These are phyloP conservation scores for Sarocladium oryzae DNA, from an alignment of 2,329 filamentous ascomycete species.

Conservation along the genomic window DNA sequence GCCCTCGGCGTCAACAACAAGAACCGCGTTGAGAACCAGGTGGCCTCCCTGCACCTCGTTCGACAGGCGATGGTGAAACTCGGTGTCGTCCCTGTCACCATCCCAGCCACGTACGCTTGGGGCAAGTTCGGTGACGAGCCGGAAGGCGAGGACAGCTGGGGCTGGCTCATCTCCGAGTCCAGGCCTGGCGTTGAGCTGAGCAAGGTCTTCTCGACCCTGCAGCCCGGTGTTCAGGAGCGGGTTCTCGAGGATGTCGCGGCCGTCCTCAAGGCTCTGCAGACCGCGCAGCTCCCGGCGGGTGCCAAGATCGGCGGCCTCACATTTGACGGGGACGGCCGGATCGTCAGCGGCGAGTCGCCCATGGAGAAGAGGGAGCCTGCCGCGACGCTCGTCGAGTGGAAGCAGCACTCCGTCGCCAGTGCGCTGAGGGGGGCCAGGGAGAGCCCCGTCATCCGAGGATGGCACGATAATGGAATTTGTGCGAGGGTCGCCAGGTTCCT, in stretches of 20 bases:
- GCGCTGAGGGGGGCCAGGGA: not conserved
- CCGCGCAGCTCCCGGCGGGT: not conserved
- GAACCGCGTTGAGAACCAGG: not conserved
- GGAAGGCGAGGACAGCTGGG: not conserved
- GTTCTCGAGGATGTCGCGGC: not conserved
- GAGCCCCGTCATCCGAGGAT: not conserved
- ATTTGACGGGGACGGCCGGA: not conserved
- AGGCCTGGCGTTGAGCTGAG: not conserved
- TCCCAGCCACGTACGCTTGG: not conserved
- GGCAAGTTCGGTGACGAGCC: not conserved
- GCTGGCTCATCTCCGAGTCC: not conserved
- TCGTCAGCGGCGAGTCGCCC: not conserved
- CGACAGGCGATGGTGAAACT: not conserved
- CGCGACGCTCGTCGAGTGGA: not conserved
- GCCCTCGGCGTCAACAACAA: not conserved
- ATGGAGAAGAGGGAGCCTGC: not conserved
- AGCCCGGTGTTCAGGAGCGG: not conserved
- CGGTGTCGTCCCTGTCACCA: not conserved
- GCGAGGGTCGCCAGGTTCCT: not conserved
- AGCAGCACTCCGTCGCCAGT: not conserved
- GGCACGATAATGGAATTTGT: not conserved
- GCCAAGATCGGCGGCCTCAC: not conserved
- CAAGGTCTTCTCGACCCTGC: not conserved
- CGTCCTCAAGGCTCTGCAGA: not conserved
- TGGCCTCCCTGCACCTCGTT: not conserved